Conservation (phyloP, 2,329 filamentous ascomycete species). For the Xylaria sp. region DNA sequence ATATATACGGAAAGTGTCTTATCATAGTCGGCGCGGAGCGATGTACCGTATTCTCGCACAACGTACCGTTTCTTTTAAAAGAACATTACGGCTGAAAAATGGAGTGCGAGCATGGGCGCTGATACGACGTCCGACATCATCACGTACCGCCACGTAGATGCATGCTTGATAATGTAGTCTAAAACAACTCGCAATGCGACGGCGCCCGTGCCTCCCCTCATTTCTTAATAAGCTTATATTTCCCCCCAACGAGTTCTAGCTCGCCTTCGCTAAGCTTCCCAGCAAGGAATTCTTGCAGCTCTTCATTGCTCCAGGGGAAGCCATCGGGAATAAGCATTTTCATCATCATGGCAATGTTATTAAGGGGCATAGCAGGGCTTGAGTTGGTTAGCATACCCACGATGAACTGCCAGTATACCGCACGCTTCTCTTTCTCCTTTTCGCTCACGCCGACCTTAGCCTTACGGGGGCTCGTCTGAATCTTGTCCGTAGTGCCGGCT, state of each 20-base stretch:
- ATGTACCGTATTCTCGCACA: not conserved
- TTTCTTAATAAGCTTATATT: slow-evolving; percentile 70
- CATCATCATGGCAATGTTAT: slow-evolving; percentile 91
- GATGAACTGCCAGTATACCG: slow-evolving; percentile 89
- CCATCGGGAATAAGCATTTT: slow-evolving; percentile 88
- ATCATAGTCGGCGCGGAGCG: not conserved
- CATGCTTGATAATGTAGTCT: slow-evolving; percentile 16
- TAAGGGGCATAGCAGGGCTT: slow-evolving; percentile 76
- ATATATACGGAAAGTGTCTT: slow-evolving; percentile 3
- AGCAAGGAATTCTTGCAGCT: slow-evolving; percentile 78
- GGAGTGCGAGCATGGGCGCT: not conserved
- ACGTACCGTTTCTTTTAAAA: not conserved
- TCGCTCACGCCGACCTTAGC: slow-evolving; percentile 59
- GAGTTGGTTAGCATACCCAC: slow-evolving; percentile 95
- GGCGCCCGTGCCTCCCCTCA: slow-evolving; percentile 41
- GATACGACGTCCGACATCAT: not conserved
- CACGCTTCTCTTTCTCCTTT: slow-evolving; percentile 64
- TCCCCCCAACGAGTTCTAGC: slow-evolving; percentile 72
- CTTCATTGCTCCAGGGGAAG: slow-evolving; percentile 88
- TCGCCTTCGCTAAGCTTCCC: slow-evolving; percentile 77
- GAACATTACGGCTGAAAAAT: not conserved
- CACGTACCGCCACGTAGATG: slow-evolving; percentile 1
- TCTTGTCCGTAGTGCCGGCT: slow-evolving; percentile 30
- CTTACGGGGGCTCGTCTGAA: slow-evolving; percentile 54
- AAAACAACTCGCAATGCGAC: slow-evolving; percentile 11